Percentiles rank a stretch among this genome's conserved stretches.
These are phyloP conservation scores for Helichrysum umbraculigerum DNA, from an alignment of 129 eudicot species.

Conservation along the genomic window DNA sequence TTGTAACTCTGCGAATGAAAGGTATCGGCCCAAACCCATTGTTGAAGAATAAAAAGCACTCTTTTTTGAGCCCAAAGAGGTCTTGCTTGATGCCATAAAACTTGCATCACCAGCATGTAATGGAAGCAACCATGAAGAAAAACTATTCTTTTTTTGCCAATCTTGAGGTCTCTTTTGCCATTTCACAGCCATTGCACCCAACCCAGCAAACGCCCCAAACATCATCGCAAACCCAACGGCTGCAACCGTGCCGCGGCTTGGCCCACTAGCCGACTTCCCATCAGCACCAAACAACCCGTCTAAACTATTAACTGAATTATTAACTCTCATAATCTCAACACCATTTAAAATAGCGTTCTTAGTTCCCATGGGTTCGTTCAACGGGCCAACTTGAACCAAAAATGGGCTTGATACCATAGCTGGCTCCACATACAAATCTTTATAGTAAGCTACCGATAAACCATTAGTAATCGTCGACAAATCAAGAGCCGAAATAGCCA, in stretches of 20 bases:
- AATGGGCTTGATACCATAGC: slow-evolving; percentile 50
- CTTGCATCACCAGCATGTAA: slow-evolving; percentile 75
- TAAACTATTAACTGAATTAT: slow-evolving; percentile 68
- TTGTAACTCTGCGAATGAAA: slow-evolving; percentile 62
- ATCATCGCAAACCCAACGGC: slow-evolving; percentile 93
- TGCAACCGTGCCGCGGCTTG: slow-evolving; percentile 62
- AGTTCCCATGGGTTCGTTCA: slow-evolving; percentile 47
- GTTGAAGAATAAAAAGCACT: slow-evolving; percentile 68
- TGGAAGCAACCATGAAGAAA: slow-evolving; percentile 92
- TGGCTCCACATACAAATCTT: slow-evolving; percentile 63
- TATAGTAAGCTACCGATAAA: slow-evolving; percentile 58
- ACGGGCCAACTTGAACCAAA: slow-evolving; percentile 61
- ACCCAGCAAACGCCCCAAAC: slow-evolving; percentile 93
- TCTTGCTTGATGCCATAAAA: slow-evolving; percentile 52
- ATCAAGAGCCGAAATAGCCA: slow-evolving; percentile 62
- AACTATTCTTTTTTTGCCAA: slow-evolving; percentile 80
- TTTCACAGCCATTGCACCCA: slow-evolving; percentile 95
- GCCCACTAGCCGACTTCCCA: slow-evolving; percentile 34
- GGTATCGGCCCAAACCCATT: slow-evolving; percentile 71
- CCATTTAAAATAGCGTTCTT: slow-evolving; percentile 77
- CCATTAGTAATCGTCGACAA: slow-evolving; percentile 52
- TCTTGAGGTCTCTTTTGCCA: slow-evolving; percentile 95
- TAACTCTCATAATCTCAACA: slow-evolving; percentile 55
- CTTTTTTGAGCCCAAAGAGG: slow-evolving; percentile 59
- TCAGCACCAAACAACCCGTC: slow-evolving; percentile 72